Percentiles rank a stretch among this genome's conserved stretches.
These are phyloP conservation scores for Lomentospora prolificans DNA, from an alignment of 2,329 filamentous ascomycete genomes.

Conservation along the genomic window DNA sequence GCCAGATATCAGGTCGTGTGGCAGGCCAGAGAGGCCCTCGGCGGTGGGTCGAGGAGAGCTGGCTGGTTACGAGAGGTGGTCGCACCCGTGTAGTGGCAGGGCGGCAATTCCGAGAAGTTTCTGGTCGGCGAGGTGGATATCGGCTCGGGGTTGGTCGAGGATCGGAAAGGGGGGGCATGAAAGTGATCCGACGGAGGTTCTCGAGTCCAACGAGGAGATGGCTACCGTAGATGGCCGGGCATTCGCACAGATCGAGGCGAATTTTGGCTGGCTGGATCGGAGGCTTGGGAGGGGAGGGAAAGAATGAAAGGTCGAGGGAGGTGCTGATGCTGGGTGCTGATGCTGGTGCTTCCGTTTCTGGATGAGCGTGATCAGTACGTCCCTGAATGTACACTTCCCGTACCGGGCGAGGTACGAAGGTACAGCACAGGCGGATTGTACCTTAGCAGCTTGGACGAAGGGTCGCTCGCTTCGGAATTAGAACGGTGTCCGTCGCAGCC, in stretches of 20 bases:
- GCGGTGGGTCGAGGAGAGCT: not conserved
- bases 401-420: not conserved
- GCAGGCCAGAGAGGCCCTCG: not conserved
- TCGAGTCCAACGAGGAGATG: not conserved
- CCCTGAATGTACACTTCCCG: not conserved
- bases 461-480: not conserved
- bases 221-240: not conserved
- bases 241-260: not conserved
- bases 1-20: not conserved
- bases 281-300: slow-evolving; percentile 1
- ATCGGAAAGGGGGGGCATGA: not conserved
- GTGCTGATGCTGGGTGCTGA: not conserved
- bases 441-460: not conserved
- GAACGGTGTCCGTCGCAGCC: not conserved
- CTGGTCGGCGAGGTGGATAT: not conserved
- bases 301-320: not conserved
- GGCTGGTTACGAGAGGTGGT: not conserved
- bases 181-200: not conserved
- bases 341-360: not conserved
- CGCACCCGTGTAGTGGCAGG: not conserved
- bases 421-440: not conserved
- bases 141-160: not conserved
- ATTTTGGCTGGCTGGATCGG: slow-evolving; percentile 7
- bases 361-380: not conserved
- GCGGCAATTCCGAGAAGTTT: not conserved